A percentile compares a stretch with the other conserved stretches of the same genome.
phyloP scores from a whole-genome alignment of 2,329 filamentous ascomycete species.

The Clonostachys rosea region DNA sequence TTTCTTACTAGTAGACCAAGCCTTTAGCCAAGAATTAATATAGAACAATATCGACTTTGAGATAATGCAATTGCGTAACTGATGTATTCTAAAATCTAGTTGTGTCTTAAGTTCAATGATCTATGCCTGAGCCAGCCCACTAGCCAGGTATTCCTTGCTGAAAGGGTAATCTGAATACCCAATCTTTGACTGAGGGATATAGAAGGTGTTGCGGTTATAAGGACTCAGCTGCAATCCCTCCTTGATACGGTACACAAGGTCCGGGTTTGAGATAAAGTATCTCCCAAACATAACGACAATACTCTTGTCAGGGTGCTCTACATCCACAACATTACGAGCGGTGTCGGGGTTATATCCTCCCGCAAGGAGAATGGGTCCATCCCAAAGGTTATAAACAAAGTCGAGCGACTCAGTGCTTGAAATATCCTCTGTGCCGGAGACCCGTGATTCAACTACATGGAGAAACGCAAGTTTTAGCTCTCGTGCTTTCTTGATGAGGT shows the following conservation, averaged over 20 bases:
- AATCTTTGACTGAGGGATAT: conserved; percentile 4
- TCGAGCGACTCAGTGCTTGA: conserved; percentile 24
- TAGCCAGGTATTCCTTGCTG: conserved; percentile 4
- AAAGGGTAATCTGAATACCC: conserved; percentile 23
- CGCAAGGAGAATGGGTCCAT: conserved; percentile 21
- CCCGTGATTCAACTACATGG: conserved; percentile 55
- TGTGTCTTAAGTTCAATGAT: no score
- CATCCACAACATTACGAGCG: conserved; percentile 19
- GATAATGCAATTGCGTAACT: no score
- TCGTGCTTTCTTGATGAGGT: conserved; percentile 47
- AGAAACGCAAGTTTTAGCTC: conserved; percentile 53
- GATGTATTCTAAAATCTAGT: no score
- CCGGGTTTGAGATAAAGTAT: conserved; percentile 21
- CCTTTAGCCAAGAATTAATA: no score
- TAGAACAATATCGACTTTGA: no score
- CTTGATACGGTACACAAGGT: conserved; percentile 15
- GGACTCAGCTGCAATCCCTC: conserved; percentile 14
- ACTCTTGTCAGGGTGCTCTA: conserved; percentile 17
- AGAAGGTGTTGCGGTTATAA: conserved; percentile 19
- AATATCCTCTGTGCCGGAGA: conserved; percentile 33
- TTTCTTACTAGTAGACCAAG: no score
- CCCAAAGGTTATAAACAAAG: conserved; percentile 26
- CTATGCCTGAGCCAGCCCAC: no score
- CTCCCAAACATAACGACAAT: conserved; percentile 25
- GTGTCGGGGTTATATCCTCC: conserved; percentile 19